Base-by-base conservation (phyloP, 2,329 filamentous ascomycete species). In the Fusarium illudens region DNA sequence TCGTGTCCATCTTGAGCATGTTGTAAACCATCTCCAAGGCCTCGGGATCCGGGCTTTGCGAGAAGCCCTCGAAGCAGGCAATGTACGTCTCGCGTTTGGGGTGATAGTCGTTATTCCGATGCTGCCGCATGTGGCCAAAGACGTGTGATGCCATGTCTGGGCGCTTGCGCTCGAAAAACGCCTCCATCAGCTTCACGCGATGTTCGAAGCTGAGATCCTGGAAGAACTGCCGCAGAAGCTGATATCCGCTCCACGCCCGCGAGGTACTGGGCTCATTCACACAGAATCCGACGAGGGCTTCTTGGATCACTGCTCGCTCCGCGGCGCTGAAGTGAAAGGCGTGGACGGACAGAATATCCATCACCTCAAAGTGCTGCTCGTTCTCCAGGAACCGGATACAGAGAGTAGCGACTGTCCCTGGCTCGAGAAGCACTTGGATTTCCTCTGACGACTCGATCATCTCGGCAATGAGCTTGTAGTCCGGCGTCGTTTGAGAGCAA, bases 71-170 rank as follows among this genome's bases (percentile, higher is more conserved):
- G 60, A 98, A 90, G 65, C 90, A 94, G 32, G 85, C 81, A 4
- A 92, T 86, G 75, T 99, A 99, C 6, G 91, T 92, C 44, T 92
- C 89, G 10, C 87, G 79, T 3, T 84, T 90, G 0, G 96, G 93
- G 1, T 91, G 87, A 20, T 88, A 86, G 2, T 82, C 80, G 3
- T 81, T 80, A 60, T 90, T 87, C 22, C 86, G 84, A 67, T 94
- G 90, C 52, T 91, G 86, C n/a, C 94, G 91, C 94, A 98, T 98
- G 76, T 97, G 93, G 13, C 92, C 92, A 78, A 99, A 97, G 32
- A 97, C 89, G 65, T 94, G 86, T 48, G 89, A 89, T 3, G 92
- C 94, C 86, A 97, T 94, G 73, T 98, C 94, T 12, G 92, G 85
- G 11, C 94, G 89, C 27, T 87, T 85, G 36, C 93, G 90, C 8